Evolutionary conservation across 768 basidiomycete genomes (phyloP).

Genomic region (Coprinopsis strossmayeri): DNA sequence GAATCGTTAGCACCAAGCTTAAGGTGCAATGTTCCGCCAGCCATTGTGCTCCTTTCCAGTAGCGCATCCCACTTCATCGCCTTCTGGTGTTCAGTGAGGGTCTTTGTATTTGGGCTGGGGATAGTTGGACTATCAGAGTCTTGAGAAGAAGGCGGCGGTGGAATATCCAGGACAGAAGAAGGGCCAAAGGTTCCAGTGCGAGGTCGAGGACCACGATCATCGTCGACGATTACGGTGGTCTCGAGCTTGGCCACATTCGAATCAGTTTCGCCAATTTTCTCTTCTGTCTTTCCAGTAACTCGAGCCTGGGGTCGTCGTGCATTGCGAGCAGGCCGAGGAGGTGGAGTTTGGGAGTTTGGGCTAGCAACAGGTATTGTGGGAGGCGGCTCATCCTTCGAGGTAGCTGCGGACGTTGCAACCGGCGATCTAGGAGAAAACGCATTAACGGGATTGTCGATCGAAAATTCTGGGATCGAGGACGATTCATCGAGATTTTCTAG

Average conservation of each 20-base stretch:
- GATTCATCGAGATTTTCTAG: constrained; percentile 18
- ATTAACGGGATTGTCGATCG: constrained; percentile 39
- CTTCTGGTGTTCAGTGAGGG: constrained; percentile 64
- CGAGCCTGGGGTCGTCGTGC: constrained; percentile 17
- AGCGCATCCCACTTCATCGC: constrained; percentile 65
- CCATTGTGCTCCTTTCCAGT: constrained; percentile 55
- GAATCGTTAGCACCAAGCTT: constrained; percentile 1
- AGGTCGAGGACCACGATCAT: neutral
- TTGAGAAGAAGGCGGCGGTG: constrained; percentile 21
- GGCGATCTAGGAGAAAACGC: constrained; percentile 27
- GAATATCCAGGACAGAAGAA: neutral
- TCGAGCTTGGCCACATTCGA: neutral
- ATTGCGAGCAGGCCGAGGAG: constrained; percentile 22
- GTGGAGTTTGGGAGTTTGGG: constrained; percentile 20
- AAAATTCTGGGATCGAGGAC: constrained; percentile 46
- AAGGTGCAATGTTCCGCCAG: constrained; percentile 70
- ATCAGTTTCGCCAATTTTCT: neutral
- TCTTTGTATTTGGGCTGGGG: no score
- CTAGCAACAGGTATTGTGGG: neutral
- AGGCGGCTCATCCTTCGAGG: constrained; percentile 5
- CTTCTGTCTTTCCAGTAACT: constrained; percentile 1
- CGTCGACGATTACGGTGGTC: neutral
- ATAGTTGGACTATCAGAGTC: no score
- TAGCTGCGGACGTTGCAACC: constrained; percentile 2
- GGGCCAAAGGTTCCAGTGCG: constrained; percentile 1